Percentiles rank a stretch among this genome's conserved stretches.
phyloP scores from a whole-genome alignment of 2,329 filamentous ascomycete genomes.

The Thermomyces lanuginosus region DNA sequence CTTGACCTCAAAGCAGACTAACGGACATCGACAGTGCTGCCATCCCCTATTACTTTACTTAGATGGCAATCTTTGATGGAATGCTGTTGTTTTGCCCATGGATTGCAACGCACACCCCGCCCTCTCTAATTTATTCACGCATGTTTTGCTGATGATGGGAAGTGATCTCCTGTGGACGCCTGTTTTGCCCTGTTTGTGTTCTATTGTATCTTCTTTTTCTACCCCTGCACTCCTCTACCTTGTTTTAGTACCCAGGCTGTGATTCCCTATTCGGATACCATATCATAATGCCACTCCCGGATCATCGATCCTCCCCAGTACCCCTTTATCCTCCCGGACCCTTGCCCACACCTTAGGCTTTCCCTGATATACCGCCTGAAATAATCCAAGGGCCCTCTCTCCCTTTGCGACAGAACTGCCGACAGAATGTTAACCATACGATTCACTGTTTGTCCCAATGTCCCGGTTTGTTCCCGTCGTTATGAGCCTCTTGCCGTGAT shows the following conservation, averaged over 20 bases:
- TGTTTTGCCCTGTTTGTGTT: slow-evolving; percentile 2
- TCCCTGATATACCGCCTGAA: too few relatives aligned
- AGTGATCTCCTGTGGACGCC: too few relatives aligned
- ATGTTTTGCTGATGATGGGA: background rate
- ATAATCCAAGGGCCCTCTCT: too few relatives aligned
- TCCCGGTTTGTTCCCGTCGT: too few relatives aligned
- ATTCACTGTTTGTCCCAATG: too few relatives aligned
- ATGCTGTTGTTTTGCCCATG: background rate
- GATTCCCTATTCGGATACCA: slow-evolving; percentile 1
- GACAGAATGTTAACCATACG: too few relatives aligned
- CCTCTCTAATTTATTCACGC: background rate
- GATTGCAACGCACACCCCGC: background rate
- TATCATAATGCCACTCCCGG: background rate
- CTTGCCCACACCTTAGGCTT: too few relatives aligned
- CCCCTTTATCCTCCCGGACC: too few relatives aligned
- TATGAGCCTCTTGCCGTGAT: too few relatives aligned
- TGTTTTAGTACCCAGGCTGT: slow-evolving; percentile 4
- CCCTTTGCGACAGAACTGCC: too few relatives aligned
- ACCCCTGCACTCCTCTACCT: background rate
- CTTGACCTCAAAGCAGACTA: background rate
- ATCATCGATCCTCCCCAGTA: too few relatives aligned
- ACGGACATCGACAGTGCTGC: slow-evolving; percentile 19
- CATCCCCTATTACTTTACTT: slow-evolving; percentile 34
- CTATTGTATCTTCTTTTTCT: background rate
- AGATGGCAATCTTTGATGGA: too few relatives aligned